Evolutionary conservation across 192 early-diverging fungal genomes (phyloP), one percentile per base, ranked within the genome.

Genomic region (Backusella morwellensis): DNA sequence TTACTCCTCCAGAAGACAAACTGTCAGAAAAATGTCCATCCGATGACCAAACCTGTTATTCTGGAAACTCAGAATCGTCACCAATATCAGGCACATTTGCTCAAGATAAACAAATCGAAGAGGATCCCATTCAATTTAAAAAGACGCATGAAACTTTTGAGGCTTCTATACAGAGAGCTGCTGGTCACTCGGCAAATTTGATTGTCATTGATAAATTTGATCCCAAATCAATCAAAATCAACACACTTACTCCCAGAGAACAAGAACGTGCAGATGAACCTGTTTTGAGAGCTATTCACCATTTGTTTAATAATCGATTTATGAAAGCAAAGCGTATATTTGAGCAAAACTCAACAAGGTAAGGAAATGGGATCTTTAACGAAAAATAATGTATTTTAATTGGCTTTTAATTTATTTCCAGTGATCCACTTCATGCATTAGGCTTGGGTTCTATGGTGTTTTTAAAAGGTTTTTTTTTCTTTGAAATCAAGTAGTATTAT

Each of bases 401-500:
- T 68, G 0, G 4, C n/a, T 11, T 70, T 26, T 63, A 59, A 47
- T 21, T 36, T 44, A 32, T 72, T 34, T 9, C 40, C 54, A 74
- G 71, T 59, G 85, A 89, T 54, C 88, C 88, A 7, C 72, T 89
- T 26, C 84, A 85, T 71, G 85, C 85, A 11, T 78, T 89, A n/a
- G 86, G 83, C 11, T 82, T 84, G 9, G 84, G 88, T 38, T 79
- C 82, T 26, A 81, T 89, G 35, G 84, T 86, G 2, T 88, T 86
- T 69, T 78, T 89, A 72, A 89, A 88, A 85, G 87, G 87, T 86
- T 40, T 8, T 35, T n/a, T 21, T 69, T 41, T 35, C 0, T 59
- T 26, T 59, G 26, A 59, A 59, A 59, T 26, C 2, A 21, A 26
- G 23, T 59, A 3, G 26, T 26, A 26, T 26, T 59, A 26, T 59